Base-by-base conservation (phyloP, 2,329 filamentous ascomycete species). In the Fusarium sp. region DNA sequence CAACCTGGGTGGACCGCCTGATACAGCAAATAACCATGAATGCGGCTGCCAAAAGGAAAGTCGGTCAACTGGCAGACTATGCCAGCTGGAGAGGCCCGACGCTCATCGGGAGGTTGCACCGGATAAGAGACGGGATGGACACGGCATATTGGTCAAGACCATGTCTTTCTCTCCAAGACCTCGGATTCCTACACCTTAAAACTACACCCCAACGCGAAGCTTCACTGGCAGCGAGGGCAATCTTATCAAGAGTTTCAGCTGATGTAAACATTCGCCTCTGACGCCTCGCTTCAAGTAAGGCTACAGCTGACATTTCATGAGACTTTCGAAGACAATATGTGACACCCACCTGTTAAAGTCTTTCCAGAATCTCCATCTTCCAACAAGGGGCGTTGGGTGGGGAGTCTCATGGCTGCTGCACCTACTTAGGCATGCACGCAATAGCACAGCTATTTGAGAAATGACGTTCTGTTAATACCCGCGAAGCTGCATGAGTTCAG, bases 91-190 rank as follows among this genome's bases (percentile, higher is more conserved):
- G 41, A 63, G 53, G 52, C 20, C 63, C 58, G 67, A 52, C 26
- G 29, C 24, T 37, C 58, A 31, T 72, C 56, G 68, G 70, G 59
- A 64, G 28, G 61, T 61, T 71, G 49, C 62, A 69, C 48, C 47
- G 33, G 52, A 35, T 43, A 49, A 41, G 57, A 56, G 41, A 44
- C 50, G 38, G 47, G 33, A 50, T 43, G 41, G 54, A 59, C n/a
- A 42, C 50, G 28, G 42, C 48, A 64, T 52, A 23, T 37, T 35
- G 44, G 21, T 35, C 23, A 39, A 42, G 58, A 28, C 41, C 33
- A 31, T 33, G 23, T 39, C 46, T 31, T 38, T 62, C 35, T 23
- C 39, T 24, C 33, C 29, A 39, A n/a, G 28, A 42, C 26, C 37
- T 48, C 24, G 39, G 39, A n/a, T 18, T 42, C 21, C 13, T 53